Evolutionary conservation across 371 early-diverging fungal species (phyloP).

Genomic region (Apophysomyces trapeziformis): DNA sequence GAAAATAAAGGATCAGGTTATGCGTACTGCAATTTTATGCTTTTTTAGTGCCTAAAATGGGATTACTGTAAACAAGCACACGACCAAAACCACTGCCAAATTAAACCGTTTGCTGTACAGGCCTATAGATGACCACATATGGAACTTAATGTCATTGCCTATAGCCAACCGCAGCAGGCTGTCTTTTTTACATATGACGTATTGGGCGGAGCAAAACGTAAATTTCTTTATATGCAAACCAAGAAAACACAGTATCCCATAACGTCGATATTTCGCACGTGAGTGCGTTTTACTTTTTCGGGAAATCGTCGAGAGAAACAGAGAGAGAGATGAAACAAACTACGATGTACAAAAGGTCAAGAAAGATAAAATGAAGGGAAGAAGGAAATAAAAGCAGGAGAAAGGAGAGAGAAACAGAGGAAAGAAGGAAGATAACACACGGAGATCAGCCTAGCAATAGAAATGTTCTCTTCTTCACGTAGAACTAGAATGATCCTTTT

Average conservation of each 20-base stretch:
- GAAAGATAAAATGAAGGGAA: background rate
- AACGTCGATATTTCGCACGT: background rate
- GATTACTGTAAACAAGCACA: constrained; percentile 5
- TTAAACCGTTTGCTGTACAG: no score
- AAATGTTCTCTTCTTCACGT: background rate
- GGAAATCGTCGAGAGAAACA: constrained; percentile 7
- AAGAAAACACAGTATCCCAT: background rate
- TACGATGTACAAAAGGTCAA: constrained; percentile 7
- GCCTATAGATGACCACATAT: no score
- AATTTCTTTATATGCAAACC: background rate
- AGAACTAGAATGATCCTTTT: background rate
- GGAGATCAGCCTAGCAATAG: background rate
- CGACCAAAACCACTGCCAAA: no score
- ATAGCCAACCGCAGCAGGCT: background rate
- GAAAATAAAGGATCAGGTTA: background rate
- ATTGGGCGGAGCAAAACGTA: background rate
- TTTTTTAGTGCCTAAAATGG: background rate
- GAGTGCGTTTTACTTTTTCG: constrained; percentile 11
- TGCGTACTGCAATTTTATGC: background rate
- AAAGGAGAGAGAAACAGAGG: background rate
- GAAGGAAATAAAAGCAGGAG: background rate
- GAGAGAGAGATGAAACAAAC: background rate
- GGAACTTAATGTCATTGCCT: background rate
- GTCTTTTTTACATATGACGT: background rate
- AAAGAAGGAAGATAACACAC: background rate